These are phyloP conservation scores for Sugiyamaella qingdaonensis DNA, from an alignment of 805 yeast species.

Conservation along the genomic window DNA sequence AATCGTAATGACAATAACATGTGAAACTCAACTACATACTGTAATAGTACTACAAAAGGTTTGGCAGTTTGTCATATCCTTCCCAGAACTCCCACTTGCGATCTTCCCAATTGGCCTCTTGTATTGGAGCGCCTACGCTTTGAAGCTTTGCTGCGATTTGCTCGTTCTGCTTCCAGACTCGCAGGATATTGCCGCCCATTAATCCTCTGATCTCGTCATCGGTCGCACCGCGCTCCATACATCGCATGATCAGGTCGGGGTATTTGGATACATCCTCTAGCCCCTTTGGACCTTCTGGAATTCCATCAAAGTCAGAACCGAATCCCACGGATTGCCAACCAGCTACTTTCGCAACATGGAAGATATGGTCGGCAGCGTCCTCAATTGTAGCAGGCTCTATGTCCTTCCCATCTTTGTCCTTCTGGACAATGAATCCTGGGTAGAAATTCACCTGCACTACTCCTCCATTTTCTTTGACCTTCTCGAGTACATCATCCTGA, in stretches of 20 bases:
- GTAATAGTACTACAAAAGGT: not conserved
- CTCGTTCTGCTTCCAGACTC: constrained; percentile 18
- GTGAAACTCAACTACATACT: too few species aligned
- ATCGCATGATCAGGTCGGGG: constrained; percentile 42
- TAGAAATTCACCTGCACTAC: constrained; percentile 47
- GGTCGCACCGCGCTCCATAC: constrained; percentile 36
- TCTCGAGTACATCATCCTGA: constrained; percentile 42
- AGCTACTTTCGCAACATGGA: constrained; percentile 40
- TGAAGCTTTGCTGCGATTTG: constrained; percentile 7
- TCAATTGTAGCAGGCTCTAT: constrained; percentile 37
- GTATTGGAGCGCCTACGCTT: not conserved
- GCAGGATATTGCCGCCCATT: constrained; percentile 17
- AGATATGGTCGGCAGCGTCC: constrained; percentile 45
- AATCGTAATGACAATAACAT: too few species aligned
- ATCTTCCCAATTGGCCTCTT: constrained; percentile 2
- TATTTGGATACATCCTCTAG: constrained; percentile 55
- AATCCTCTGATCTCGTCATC: constrained; percentile 33
- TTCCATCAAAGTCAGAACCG: constrained; percentile 54
- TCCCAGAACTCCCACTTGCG: constrained; percentile 4
- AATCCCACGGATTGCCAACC: constrained; percentile 52
- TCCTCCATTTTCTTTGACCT: constrained; percentile 42
- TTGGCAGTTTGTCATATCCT: not conserved
- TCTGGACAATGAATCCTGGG: constrained; percentile 37
- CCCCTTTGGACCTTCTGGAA: constrained; percentile 45
- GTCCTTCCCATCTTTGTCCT: constrained; percentile 7